Evolutionary conservation across 2,329 filamentous ascomycete genomes (phyloP).

Genomic region (Fonsecaea multimorphosa): DNA sequence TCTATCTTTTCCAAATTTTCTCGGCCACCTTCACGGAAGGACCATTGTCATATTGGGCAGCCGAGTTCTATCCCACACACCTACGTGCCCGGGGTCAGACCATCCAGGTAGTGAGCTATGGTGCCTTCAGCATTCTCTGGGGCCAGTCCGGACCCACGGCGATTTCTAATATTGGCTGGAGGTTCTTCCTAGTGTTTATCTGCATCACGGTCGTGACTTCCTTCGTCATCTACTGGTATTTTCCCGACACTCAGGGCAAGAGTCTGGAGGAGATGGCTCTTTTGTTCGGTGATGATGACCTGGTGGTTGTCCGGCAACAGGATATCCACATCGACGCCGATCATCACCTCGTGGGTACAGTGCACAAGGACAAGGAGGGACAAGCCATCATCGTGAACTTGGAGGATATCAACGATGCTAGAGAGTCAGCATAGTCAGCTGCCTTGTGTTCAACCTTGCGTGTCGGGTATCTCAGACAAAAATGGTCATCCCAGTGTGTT

Average conservation of each 20-base stretch:
- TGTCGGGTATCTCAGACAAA: no score
- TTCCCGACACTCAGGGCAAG: neutral
- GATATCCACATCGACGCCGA: neutral
- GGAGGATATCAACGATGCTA: conserved; percentile 1
- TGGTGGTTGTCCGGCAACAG: neutral
- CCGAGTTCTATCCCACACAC: neutral
- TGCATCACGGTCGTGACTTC: neutral
- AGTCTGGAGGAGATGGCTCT: conserved; percentile 1
- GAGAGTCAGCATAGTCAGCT: neutral
- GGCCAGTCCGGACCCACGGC: neutral
- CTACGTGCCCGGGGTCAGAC: neutral
- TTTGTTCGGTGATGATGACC: neutral
- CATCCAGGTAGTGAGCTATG: neutral
- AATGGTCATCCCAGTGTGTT: no score
- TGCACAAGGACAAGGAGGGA: neutral
- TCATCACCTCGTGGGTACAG: conserved; percentile 2
- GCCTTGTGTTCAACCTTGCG: no score
- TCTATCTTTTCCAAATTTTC: neutral
- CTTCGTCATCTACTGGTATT: neutral
- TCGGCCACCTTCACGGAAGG: neutral
- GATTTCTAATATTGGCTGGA: neutral
- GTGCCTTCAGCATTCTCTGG: neutral
- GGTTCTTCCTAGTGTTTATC: neutral
- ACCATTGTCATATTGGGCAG: neutral
- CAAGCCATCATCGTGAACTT: neutral